A percentile compares a stretch with the other conserved stretches of the same genome.
Conservation (phyloP, 495 filamentous ascomycete species). For the Trichocladium antarcticum region DNA sequence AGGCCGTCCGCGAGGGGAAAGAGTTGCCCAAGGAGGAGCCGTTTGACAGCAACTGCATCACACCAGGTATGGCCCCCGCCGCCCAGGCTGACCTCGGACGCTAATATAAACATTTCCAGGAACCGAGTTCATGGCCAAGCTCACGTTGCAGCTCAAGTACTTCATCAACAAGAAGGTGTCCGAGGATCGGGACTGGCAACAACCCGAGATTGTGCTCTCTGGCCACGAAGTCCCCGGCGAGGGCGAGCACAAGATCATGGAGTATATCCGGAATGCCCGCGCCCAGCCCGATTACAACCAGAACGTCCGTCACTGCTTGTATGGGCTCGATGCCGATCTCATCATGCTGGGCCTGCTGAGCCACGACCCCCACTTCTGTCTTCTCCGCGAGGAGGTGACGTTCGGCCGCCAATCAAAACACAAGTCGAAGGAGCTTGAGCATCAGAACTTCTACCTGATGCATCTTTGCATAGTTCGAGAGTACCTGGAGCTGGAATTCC, state of each 20-base stretch:
- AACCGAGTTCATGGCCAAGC: slow-evolving; percentile 95
- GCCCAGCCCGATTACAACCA: slow-evolving; percentile 86
- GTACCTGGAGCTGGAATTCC: slow-evolving; percentile 93
- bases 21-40: slow-evolving; percentile 91
- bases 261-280: slow-evolving; percentile 95
- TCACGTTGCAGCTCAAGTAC: slow-evolving; percentile 90
- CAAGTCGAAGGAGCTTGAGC: slow-evolving; percentile 91
- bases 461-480: slow-evolving; percentile 96
- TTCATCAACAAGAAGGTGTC: slow-evolving; percentile 98
- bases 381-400: slow-evolving; percentile 94
- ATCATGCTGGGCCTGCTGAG: slow-evolving; percentile 97
- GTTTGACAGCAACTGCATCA: slow-evolving; percentile 99
- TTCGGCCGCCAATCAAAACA: slow-evolving; percentile 78
- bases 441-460: slow-evolving; percentile 97
- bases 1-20: slow-evolving; percentile 75
- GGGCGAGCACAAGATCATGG: slow-evolving; percentile 99
- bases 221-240: slow-evolving; percentile 99
- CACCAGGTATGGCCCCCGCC: slow-evolving; percentile 48
- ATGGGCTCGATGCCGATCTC: slow-evolving; percentile 93
- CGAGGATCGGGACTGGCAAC: slow-evolving; percentile 95
- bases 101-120: slow-evolving; percentile 7
- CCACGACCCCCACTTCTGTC: slow-evolving; percentile 96
- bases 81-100: not conserved
- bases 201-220: slow-evolving; percentile 87
- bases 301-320: slow-evolving; percentile 95